Percentiles rank a stretch among this genome's conserved stretches.
phyloP scores from a whole-genome alignment of 257 asterid species.

The Haberlea rhodopensis region DNA sequence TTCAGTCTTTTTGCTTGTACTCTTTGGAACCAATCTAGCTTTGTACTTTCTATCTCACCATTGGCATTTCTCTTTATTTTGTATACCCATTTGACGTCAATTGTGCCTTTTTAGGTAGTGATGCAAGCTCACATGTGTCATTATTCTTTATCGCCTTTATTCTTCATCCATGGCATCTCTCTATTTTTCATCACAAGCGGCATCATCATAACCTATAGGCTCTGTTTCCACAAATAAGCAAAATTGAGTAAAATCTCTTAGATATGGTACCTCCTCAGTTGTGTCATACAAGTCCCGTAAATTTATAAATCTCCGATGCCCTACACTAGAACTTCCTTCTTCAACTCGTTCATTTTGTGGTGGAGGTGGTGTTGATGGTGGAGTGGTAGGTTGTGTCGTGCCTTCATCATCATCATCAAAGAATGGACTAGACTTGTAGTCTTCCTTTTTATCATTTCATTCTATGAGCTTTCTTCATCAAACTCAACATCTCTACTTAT shows the following conservation, averaged over 20 bases:
- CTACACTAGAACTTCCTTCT: too few species aligned
- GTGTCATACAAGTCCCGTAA: not conserved
- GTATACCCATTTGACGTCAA: not conserved
- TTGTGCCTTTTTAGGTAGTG: not conserved
- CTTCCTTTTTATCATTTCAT: too few species aligned
- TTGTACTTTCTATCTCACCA: not conserved
- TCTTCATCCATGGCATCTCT: constrained; percentile 4
- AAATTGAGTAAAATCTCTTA: not conserved
- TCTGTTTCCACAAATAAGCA: not conserved
- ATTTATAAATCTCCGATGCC: not conserved
- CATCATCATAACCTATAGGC: not conserved
- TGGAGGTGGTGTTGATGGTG: too few species aligned
- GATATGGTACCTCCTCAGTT: not conserved
- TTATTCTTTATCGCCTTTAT: not conserved
- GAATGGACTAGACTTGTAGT: too few species aligned
- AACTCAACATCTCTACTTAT: too few species aligned
- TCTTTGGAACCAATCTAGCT: too few species aligned
- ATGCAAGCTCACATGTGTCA: too few species aligned
- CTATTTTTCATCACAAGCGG: not conserved
- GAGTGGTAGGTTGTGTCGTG: too few species aligned
- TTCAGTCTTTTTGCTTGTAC: too few species aligned
- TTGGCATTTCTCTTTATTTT: not conserved
- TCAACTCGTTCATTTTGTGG: too few species aligned
- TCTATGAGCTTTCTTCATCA: too few species aligned
- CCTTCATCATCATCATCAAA: not conserved